Base-by-base conservation (phyloP, 2,329 filamentous ascomycete genomes). In the Epichloe glyceriae region DNA sequence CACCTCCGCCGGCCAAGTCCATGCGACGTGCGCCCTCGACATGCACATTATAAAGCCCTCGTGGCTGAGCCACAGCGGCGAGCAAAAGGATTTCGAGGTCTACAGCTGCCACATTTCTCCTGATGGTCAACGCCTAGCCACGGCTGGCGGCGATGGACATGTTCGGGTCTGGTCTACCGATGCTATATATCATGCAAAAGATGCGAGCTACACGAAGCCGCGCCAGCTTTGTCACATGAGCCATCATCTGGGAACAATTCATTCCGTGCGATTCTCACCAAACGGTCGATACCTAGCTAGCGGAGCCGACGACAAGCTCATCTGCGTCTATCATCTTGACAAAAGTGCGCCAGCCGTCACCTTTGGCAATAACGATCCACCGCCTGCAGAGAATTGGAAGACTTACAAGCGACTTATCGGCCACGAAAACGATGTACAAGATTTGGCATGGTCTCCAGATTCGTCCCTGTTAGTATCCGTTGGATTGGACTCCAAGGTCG, bases 101-200 rank as follows among this genome's bases (percentile, higher is more conserved):
- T 98, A 97, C 73, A 95, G 88, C 71, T 97, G 91, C 68, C 88
- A 97, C 74, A 83, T 98, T 57, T 98, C 93, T 30, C 88, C 93
- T 14, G 93, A 98, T 71, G 93, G 91, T 58, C 85, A 82, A 63
- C 82, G 93, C 57, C 78, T 98, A 52, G 93, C 91, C 46, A 97
- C 93, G 19, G 93, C 91, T 55, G 93, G 90, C 61, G 91, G 93
- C 78, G 93, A 98, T 75, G 91, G 93, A 63, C 88, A 96, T 67
- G 93, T 98, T 54, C 86, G 94, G 56, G 87, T 98, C 60, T 98
- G 93, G 93, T 96, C 91, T 20, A 96, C 88, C 52, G 91, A 97
- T 60, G 85, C 93, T 51, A 88, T 98, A 63, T 84, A 88, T 65
- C 86, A 88, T 60, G 84, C 88, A 54, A 77, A 82, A 56, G 80